These are phyloP conservation scores for Aspergillus cejpii DNA, from an alignment of 2,329 filamentous ascomycete genomes.

Conservation along the genomic window DNA sequence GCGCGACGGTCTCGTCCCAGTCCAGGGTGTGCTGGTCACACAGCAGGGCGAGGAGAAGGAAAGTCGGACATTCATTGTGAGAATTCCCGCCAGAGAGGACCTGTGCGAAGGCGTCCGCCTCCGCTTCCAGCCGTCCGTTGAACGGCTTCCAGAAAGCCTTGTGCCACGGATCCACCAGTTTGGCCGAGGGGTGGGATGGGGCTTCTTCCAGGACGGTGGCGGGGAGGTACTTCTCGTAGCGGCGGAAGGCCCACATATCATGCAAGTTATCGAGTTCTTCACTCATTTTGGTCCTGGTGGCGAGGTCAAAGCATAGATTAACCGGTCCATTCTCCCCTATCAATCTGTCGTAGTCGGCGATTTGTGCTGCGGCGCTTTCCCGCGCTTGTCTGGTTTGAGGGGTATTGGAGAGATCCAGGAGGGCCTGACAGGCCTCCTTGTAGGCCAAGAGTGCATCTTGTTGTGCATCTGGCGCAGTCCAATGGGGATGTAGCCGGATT, in stretches of 20 bases:
- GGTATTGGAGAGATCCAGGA: background rate
- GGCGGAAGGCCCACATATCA: constrained; percentile 8
- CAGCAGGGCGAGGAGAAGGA: constrained; percentile 8
- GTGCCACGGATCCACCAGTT: constrained; percentile 10
- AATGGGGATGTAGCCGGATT: constrained; percentile 1
- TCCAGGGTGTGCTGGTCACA: constrained; percentile 11
- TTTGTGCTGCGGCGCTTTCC: background rate
- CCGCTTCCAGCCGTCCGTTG: constrained; percentile 10
- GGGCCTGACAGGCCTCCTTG: constrained; percentile 5
- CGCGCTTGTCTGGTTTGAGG: background rate
- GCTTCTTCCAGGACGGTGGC: constrained; percentile 1
- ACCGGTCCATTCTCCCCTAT: constrained; percentile 1
- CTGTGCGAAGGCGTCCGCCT: constrained; percentile 5
- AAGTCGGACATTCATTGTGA: constrained; percentile 11
- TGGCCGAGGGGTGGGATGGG: constrained; percentile 1
- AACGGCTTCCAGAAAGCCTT: constrained; percentile 11
- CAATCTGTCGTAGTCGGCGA: constrained; percentile 3
- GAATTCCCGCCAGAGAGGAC: constrained; percentile 3
- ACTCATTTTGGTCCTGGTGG: constrained; percentile 12
- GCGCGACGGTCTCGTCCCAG: constrained; percentile 11
- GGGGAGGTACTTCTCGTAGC: constrained; percentile 10
- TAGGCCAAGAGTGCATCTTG: constrained; percentile 3
- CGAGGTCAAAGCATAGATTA: constrained; percentile 11
- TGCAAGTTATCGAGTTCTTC: constrained; percentile 12
- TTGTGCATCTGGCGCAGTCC: constrained; percentile 1